Conservation (phyloP, 257 asterid species). For the Fraxinus excelsior region DNA sequence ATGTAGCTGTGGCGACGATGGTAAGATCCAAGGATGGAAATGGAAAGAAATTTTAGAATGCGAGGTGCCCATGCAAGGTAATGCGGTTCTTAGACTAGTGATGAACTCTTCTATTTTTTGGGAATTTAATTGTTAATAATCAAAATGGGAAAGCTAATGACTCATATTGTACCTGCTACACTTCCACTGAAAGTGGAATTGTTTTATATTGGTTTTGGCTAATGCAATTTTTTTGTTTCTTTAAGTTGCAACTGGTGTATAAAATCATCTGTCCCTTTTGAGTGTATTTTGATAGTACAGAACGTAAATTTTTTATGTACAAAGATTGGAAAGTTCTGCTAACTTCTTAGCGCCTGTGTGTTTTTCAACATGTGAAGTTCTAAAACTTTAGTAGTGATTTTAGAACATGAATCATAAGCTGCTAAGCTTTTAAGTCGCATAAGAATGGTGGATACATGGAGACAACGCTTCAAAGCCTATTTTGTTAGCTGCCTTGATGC, state of each 20-base stretch:
- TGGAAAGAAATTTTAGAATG: slow-evolving; percentile 58
- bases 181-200: not conserved
- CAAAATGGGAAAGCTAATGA: not conserved
- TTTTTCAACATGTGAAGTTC: not conserved
- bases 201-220: not conserved
- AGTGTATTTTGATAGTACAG: not conserved
- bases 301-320: not conserved
- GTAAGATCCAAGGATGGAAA: slow-evolving; percentile 91
- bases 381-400: too few relatives aligned
- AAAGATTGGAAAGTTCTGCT: not conserved
- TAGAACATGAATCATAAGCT: not conserved
- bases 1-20: slow-evolving; percentile 97
- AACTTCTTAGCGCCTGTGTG: not conserved
- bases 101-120: not conserved
- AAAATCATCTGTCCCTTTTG: not conserved
- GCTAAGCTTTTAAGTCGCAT: not conserved
- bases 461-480: not conserved
- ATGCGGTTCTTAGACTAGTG: slow-evolving; percentile 21
- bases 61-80: slow-evolving; percentile 53
- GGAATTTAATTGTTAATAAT: not conserved
- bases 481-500: not conserved
- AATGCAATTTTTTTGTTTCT: slow-evolving; percentile 4
- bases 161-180: not conserved
- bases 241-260: slow-evolving; percentile 13
- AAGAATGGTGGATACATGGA: not conserved